These are phyloP conservation scores for Pharus latifolius DNA, from an alignment of 176 grass and related monocot genomes.

Conservation along the genomic window DNA sequence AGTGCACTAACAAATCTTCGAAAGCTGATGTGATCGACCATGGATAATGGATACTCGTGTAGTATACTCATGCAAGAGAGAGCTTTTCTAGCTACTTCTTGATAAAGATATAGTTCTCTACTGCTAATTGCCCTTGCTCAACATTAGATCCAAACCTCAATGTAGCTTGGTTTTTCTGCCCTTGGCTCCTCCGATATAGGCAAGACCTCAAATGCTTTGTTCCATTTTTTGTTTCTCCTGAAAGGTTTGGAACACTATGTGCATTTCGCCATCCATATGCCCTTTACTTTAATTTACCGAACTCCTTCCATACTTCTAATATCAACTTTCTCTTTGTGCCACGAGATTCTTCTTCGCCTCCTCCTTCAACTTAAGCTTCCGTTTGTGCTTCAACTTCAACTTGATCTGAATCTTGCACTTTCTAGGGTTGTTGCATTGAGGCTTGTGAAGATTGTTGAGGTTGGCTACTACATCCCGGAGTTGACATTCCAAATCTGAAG, in stretches of 20 bases:
- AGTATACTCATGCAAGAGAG: background rate
- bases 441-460: background rate
- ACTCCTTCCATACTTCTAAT: background rate
- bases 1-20: background rate
- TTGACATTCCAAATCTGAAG: too few relatives aligned
- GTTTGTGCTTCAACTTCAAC: background rate
- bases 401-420: background rate
- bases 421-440: background rate
- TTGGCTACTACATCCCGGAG: background rate
- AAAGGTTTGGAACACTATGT: too few relatives aligned
- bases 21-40: background rate
- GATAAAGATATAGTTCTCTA: background rate
- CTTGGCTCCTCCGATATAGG: too few relatives aligned
- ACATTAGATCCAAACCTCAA: too few relatives aligned
- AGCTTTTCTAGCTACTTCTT: background rate
- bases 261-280: too few relatives aligned
- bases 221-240: too few relatives aligned
- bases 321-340: background rate
- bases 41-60: background rate
- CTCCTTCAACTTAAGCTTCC: background rate
- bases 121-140: background rate
- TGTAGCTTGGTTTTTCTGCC: too few relatives aligned
- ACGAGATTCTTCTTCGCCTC: background rate
- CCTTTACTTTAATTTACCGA: too few relatives aligned
- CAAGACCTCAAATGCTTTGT: too few relatives aligned